Percentiles rank a stretch among this genome's conserved stretches.
phyloP scores from a whole-genome alignment of 2,329 filamentous ascomycete species.

The Acrodontium crateriforme region DNA sequence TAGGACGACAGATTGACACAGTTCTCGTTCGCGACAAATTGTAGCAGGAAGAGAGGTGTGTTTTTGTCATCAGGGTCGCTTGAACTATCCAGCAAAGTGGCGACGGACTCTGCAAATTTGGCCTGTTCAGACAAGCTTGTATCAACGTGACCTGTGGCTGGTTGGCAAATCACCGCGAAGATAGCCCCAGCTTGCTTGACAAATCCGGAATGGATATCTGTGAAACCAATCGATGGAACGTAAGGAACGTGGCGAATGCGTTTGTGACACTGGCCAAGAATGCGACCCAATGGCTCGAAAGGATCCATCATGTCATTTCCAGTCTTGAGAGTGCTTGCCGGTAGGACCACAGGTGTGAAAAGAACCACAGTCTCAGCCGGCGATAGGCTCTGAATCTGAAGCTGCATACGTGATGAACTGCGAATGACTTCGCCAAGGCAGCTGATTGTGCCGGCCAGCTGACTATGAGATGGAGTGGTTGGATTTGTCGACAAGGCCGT shows the following conservation, averaged over 20 bases:
- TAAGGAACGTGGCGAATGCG: constrained; percentile 61
- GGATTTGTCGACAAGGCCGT: too few relatives aligned
- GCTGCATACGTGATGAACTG: constrained; percentile 3
- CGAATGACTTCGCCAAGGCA: constrained; percentile 3
- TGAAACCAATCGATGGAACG: constrained; percentile 48
- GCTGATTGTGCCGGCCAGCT: background rate
- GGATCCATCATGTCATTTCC: constrained; percentile 44
- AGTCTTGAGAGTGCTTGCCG: constrained; percentile 5
- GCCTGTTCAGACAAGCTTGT: constrained; percentile 9
- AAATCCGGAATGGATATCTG: constrained; percentile 48
- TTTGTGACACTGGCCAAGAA: constrained; percentile 45
- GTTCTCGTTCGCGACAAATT: background rate
- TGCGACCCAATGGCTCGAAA: constrained; percentile 56
- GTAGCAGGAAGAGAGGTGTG: background rate
- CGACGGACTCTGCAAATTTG: constrained; percentile 10
- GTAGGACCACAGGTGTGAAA: constrained; percentile 28
- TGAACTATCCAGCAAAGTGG: background rate
- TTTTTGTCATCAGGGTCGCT: background rate
- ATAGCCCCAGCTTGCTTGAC: constrained; percentile 46
- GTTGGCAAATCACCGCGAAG: constrained; percentile 44
- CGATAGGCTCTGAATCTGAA: too few relatives aligned
- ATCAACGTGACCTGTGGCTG: constrained; percentile 23
- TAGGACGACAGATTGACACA: background rate
- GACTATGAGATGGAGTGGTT: background rate
- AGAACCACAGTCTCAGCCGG: constrained; percentile 29